A percentile compares a stretch with the other conserved stretches of the same genome.
Evolutionary conservation across 768 basidiomycete genomes (phyloP).

Genomic region (Sutorius australiensis): DNA sequence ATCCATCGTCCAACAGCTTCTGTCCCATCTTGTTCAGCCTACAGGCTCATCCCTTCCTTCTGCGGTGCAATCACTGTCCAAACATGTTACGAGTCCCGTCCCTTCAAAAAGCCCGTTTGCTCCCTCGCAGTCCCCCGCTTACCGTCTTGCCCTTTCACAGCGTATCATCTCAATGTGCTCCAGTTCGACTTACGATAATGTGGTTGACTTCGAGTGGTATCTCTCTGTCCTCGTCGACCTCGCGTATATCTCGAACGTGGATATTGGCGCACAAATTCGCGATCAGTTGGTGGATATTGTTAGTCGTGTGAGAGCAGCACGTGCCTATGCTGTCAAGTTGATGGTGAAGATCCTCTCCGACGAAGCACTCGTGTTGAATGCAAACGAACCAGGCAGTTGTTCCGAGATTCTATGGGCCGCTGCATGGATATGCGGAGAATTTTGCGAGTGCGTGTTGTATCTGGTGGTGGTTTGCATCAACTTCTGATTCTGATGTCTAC

Average conservation of each 20-base stretch:
- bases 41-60: slow-evolving; percentile 54
- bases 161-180: slow-evolving; percentile 86
- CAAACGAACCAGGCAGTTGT: slow-evolving; percentile 68
- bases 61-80: slow-evolving; percentile 50
- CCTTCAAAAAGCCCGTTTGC: slow-evolving; percentile 38
- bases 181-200: slow-evolving; percentile 76
- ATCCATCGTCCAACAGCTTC: slow-evolving; percentile 83
- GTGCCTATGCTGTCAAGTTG: slow-evolving; percentile 77
- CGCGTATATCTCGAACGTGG: slow-evolving; percentile 78
- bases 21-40: slow-evolving; percentile 74
- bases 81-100: slow-evolving; percentile 45
- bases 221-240: slow-evolving; percentile 91
- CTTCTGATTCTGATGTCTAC: slow-evolving; percentile 9
- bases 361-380: slow-evolving; percentile 65
- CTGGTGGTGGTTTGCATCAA: neutral
- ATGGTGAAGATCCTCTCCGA: slow-evolving; percentile 82
- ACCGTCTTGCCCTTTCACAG: slow-evolving; percentile 79
- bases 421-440: slow-evolving; percentile 96
- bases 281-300: slow-evolving; percentile 86
- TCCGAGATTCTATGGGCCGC: slow-evolving; percentile 89
- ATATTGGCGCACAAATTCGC: slow-evolving; percentile 72
- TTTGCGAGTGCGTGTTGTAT: slow-evolving; percentile 63
- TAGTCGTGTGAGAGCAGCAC: slow-evolving; percentile 70
- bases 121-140: slow-evolving; percentile 74
- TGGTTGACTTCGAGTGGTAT: slow-evolving; percentile 97